A percentile compares a stretch with the other conserved stretches of the same genome.
phyloP scores from a whole-genome alignment of 2,329 filamentous ascomycete species.

The Neodidymelliopsis sp. region DNA sequence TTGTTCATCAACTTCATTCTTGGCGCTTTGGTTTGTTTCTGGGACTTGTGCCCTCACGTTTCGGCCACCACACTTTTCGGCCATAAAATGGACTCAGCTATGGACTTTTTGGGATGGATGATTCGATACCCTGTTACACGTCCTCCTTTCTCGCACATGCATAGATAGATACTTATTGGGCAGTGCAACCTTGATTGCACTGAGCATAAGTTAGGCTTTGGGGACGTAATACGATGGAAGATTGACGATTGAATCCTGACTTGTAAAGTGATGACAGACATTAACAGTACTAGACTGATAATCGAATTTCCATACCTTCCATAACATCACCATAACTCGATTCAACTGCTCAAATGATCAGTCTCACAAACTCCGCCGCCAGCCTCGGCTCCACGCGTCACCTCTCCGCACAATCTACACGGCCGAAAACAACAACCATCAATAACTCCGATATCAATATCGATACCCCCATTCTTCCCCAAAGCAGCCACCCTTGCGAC shows the following conservation, averaged over 20 bases:
- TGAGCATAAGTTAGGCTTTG: slow-evolving; percentile 4
- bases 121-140: slow-evolving; percentile 37
- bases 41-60: slow-evolving; percentile 15
- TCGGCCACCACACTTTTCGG: slow-evolving; percentile 22
- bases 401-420: too few relatives aligned
- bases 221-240: slow-evolving; percentile 12
- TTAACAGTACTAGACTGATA: too few relatives aligned
- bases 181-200: slow-evolving; percentile 3
- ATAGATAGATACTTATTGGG: slow-evolving; percentile 18
- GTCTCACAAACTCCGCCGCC: too few relatives aligned
- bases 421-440: neutral
- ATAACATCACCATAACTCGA: too few relatives aligned
- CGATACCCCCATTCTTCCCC: neutral
- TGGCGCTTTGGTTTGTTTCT: slow-evolving; percentile 22
- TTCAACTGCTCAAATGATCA: too few relatives aligned
- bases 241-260: neutral
- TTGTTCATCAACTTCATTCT: slow-evolving; percentile 25
- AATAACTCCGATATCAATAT: slow-evolving; percentile 1
- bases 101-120: slow-evolving; percentile 27
- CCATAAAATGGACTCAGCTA: slow-evolving; percentile 29
- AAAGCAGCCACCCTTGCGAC: slow-evolving; percentile 9
- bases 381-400: slow-evolving; percentile 14
- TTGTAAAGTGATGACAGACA: neutral
- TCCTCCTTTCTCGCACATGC: slow-evolving; percentile 22
- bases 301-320: too few relatives aligned